Evolutionary conservation across 2,329 filamentous ascomycete genomes (phyloP).

Genomic region (Dryadomyces sulphureus): DNA sequence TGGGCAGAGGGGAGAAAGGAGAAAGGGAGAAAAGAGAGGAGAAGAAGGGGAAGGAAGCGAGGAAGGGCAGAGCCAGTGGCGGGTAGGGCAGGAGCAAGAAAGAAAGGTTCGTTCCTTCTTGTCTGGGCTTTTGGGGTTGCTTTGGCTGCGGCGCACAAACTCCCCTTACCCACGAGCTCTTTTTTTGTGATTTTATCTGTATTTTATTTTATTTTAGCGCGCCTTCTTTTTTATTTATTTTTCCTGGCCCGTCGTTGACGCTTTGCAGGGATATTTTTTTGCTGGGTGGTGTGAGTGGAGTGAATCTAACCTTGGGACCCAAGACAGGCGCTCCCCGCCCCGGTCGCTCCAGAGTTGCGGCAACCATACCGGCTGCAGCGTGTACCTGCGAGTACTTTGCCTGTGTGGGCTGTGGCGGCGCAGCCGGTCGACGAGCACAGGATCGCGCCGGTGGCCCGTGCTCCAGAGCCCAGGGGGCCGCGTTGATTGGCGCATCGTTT

Average conservation of each 20-base stretch:
- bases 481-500: not conserved
- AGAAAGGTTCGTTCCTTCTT: conserved; percentile 8
- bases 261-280: conserved; percentile 6
- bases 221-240: conserved; percentile 1
- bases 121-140: conserved; percentile 11
- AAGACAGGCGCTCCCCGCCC: conserved; percentile 10
- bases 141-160: conserved; percentile 11
- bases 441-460: not conserved
- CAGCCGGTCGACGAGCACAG: not conserved
- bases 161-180: conserved; percentile 13
- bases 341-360: conserved; percentile 9
- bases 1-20: not conserved
- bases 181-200: conserved; percentile 5
- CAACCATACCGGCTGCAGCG: conserved; percentile 6
- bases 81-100: conserved; percentile 6
- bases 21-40: not conserved
- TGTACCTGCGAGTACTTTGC: conserved; percentile 2
- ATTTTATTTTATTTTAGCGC: conserved; percentile 7
- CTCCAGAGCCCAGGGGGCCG: not conserved
- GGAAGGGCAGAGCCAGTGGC: conserved; percentile 2
- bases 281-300: conserved; percentile 7
- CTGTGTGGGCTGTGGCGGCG: not conserved
- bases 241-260: conserved; percentile 7
- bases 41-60: not conserved
- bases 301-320: conserved; percentile 10